These are phyloP conservation scores for Ramularia endophylla DNA, from an alignment of 2,329 filamentous ascomycete species.

Conservation along the genomic window DNA sequence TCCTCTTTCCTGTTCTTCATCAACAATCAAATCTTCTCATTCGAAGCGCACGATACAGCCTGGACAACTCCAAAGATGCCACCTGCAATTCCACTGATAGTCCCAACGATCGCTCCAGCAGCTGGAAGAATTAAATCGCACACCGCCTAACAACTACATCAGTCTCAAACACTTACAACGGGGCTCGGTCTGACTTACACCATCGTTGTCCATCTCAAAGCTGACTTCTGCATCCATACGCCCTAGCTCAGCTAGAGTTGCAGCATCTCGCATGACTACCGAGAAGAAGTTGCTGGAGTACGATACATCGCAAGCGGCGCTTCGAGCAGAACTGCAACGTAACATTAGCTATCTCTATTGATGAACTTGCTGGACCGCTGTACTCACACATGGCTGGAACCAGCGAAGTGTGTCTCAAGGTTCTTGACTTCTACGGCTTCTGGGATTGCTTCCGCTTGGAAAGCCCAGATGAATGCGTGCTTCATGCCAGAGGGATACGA, in stretches of 20 bases:
- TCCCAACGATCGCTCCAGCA: slow-evolving; percentile 4
- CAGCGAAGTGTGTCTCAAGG: too few species aligned
- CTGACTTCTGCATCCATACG: too few species aligned
- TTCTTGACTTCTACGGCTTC: too few species aligned
- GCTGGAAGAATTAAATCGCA: slow-evolving; percentile 2
- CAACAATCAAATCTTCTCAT: too few species aligned
- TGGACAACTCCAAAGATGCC: slow-evolving; percentile 5
- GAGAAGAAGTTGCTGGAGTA: slow-evolving; percentile 4
- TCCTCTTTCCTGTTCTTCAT: too few species aligned
- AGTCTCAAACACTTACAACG: too few species aligned
- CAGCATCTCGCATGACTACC: background rate
- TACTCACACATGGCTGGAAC: too few species aligned
- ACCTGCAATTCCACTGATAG: slow-evolving; percentile 2
- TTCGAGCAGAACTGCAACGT: background rate
- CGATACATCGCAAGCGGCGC: slow-evolving; percentile 2
- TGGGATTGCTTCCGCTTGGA: slow-evolving; percentile 3
- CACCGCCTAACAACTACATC: background rate
- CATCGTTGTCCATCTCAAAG: background rate
- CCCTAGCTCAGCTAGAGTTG: too few species aligned
- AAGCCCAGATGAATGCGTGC: slow-evolving; percentile 1
- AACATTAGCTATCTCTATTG: slow-evolving; percentile 2
- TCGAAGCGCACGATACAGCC: too few species aligned
- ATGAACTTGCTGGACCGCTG: background rate
- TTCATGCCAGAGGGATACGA: slow-evolving; percentile 2
- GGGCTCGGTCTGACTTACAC: background rate